Conservation (phyloP, 768 basidiomycete genomes). For the Lepiota brunneoincarnata region DNA sequence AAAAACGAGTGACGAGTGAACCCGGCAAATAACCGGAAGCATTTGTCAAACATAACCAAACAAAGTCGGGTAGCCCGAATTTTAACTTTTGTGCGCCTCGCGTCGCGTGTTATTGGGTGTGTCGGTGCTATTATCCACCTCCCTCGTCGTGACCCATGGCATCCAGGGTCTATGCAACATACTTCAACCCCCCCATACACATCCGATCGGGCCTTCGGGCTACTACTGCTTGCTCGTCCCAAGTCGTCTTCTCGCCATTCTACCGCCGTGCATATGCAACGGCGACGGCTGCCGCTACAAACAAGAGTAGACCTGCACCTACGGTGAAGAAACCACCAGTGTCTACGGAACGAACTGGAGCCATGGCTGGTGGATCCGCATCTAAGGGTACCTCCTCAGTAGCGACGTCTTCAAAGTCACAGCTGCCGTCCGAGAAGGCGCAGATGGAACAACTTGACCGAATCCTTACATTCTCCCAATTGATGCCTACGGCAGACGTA, state of each 20-base stretch:
- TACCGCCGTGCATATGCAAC: constrained; percentile 4
- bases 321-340: constrained; percentile 6
- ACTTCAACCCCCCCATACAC: constrained; percentile 13
- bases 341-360: neutral
- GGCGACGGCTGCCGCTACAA: neutral
- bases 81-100: neutral
- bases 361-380: neutral
- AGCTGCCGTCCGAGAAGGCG: constrained; percentile 24
- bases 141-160: constrained; percentile 15
- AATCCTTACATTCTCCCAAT: constrained; percentile 29
- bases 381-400: neutral
- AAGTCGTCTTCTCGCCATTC: neutral
- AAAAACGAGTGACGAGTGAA: constrained; percentile 10
- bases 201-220: constrained; percentile 6
- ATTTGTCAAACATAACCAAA: constrained; percentile 19
- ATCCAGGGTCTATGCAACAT: constrained; percentile 16
- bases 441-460: constrained; percentile 35
- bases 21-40: neutral
- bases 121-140: constrained; percentile 2
- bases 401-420: neutral
- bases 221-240: neutral
- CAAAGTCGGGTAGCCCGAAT: constrained; percentile 6
- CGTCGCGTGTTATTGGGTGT: neutral
- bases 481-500: constrained; percentile 36
- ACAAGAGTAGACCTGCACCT: neutral